Evolutionary conservation across 2,329 filamentous ascomycete genomes (phyloP).

Genomic region (Exophiala sp.): DNA sequence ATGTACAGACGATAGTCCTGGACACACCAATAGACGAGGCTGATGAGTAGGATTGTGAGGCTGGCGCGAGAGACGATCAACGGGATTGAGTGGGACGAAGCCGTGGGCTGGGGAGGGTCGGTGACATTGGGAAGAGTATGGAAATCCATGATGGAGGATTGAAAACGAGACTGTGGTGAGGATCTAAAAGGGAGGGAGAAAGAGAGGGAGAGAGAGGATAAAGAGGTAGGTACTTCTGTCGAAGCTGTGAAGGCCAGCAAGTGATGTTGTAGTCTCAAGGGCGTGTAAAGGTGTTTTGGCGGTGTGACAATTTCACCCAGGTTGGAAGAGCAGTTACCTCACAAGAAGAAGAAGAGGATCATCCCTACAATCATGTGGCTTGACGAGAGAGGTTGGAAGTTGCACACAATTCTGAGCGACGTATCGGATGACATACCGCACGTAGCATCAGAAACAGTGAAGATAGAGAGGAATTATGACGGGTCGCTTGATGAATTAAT

Average conservation of each 20-base stretch:
- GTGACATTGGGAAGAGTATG: slow-evolving; percentile 18
- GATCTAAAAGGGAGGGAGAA: background rate
- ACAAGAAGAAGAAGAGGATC: slow-evolving; percentile 7
- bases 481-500: background rate
- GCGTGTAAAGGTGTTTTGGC: slow-evolving; percentile 8
- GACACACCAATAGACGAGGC: slow-evolving; percentile 17
- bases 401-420: slow-evolving; percentile 6
- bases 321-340: slow-evolving; percentile 9
- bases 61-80: slow-evolving; percentile 4
- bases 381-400: slow-evolving; percentile 7
- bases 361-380: slow-evolving; percentile 13
- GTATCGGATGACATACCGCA: slow-evolving; percentile 23
- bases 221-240: slow-evolving; percentile 5
- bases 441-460: slow-evolving; percentile 4
- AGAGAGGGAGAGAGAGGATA: background rate
- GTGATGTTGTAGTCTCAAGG: too few species aligned
- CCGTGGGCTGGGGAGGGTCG: slow-evolving; percentile 14
- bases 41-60: slow-evolving; percentile 6
- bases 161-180: background rate
- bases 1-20: slow-evolving; percentile 36
- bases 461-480: too few species aligned
- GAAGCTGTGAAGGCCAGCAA: background rate
- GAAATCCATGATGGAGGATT: slow-evolving; percentile 16
- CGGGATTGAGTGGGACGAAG: slow-evolving; percentile 9
- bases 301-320: slow-evolving; percentile 9